Conservation (phyloP, 2,329 filamentous ascomycete species). For the Fusarium secorum region DNA sequence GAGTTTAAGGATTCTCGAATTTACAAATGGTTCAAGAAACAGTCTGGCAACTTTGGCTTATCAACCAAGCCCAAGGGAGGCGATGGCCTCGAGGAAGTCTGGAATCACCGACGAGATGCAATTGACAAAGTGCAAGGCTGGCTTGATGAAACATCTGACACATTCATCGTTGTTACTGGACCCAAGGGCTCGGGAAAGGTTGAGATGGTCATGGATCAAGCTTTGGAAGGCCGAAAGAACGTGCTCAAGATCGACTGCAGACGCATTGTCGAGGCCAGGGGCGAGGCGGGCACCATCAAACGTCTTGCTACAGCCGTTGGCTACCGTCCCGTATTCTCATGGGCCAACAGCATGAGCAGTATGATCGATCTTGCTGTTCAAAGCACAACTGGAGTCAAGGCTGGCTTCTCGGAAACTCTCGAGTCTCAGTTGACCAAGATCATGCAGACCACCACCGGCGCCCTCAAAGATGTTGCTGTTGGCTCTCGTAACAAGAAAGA, state of each 20-base stretch:
- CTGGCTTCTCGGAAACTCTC: conserved; percentile 90
- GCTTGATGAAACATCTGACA: conserved; percentile 88
- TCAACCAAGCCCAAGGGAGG: conserved; percentile 65
- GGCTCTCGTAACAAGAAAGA: conserved; percentile 74
- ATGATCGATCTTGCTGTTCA: conserved; percentile 92
- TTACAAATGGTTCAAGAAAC: conserved; percentile 79
- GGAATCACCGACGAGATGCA: conserved; percentile 83
- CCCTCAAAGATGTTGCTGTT: conserved; percentile 80
- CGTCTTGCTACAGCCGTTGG: conserved; percentile 84
- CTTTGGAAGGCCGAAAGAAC: conserved; percentile 76
- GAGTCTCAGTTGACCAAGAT: conserved; percentile 92
- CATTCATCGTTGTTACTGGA: conserved; percentile 92
- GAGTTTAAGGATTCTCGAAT: conserved; percentile 76
- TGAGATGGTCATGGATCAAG: conserved; percentile 86
- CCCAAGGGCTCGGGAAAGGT: conserved; percentile 90
- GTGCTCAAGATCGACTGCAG: conserved; percentile 93
- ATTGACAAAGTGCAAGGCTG: conserved; percentile 85
- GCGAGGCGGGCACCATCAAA: conserved; percentile 85
- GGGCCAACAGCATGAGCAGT: conserved; percentile 94
- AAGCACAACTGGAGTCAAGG: conserved; percentile 91
- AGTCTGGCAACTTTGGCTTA: conserved; percentile 70
- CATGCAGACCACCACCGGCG: conserved; percentile 80
- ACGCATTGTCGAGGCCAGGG: conserved; percentile 86
- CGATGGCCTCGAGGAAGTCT: conserved; percentile 79
- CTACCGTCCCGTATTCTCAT: conserved; percentile 92